These are phyloP conservation scores for Carex sylvatica DNA, from an alignment of 202 grass and related monocot genomes.

Conservation along the genomic window DNA sequence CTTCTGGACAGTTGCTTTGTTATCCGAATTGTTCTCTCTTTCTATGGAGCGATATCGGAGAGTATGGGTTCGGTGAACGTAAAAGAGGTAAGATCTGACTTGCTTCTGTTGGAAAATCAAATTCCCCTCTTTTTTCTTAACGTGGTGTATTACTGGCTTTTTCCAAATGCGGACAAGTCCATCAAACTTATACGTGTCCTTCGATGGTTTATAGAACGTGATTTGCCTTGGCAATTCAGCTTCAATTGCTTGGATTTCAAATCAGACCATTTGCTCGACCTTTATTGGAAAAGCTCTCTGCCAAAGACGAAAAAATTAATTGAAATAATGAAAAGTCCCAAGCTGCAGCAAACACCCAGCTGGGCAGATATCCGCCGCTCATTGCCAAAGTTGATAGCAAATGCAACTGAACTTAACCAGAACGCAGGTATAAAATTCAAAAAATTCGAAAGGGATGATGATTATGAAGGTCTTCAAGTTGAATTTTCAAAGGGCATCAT, in stretches of 20 bases:
- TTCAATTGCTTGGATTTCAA: conserved; percentile 4
- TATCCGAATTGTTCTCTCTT: conserved; percentile 43
- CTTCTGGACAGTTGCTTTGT: conserved; percentile 58
- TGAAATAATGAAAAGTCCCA: too few species aligned
- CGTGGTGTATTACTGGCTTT: conserved; percentile 29
- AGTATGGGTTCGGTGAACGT: conserved; percentile 37
- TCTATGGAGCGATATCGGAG: conserved; percentile 1
- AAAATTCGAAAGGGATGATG: neutral
- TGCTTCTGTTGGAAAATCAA: conserved; percentile 61
- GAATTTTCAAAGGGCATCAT: conserved; percentile 32
- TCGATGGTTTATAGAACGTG: too few species aligned
- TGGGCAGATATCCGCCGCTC: too few species aligned
- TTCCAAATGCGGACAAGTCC: too few species aligned
- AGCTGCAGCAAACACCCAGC: too few species aligned
- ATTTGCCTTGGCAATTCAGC: too few species aligned
- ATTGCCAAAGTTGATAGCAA: too few species aligned
- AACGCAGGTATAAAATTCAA: neutral
- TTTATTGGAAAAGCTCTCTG: conserved; percentile 32
- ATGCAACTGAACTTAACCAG: neutral
- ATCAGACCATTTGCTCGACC: conserved; percentile 50
- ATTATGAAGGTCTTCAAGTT: neutral
- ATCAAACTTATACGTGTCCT: too few species aligned
- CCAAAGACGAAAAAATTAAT: too few species aligned
- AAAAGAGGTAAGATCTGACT: conserved; percentile 48
- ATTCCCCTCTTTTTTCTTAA: conserved; percentile 53